Evolutionary conservation across 2,329 filamentous ascomycete species (phyloP).

Genomic region (Aspergillus sp.): DNA sequence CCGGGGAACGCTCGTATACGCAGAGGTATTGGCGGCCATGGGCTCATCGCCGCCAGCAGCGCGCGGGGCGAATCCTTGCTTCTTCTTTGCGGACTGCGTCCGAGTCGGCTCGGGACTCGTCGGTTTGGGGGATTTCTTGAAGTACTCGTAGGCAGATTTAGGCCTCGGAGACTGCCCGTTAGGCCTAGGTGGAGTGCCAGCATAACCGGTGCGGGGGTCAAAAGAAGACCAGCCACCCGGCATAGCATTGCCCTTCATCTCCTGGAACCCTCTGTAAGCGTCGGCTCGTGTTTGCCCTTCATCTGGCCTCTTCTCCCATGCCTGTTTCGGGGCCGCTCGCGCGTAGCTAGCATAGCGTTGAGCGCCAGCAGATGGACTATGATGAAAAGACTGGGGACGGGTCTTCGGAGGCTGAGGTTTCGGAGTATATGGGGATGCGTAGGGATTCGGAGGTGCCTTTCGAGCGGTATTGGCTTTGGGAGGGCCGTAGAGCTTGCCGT

Average conservation of each 20-base stretch:
- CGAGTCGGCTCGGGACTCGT: constrained; percentile 39
- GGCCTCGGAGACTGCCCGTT: constrained; percentile 30
- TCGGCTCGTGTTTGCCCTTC: constrained; percentile 45
- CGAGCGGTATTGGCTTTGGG: constrained; percentile 31
- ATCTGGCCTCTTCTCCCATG: constrained; percentile 42
- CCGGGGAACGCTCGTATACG: constrained; percentile 45
- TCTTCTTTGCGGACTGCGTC: constrained; percentile 51
- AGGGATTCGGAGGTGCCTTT: constrained; percentile 28
- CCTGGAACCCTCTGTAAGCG: constrained; percentile 47
- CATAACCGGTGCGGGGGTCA: constrained; percentile 36
- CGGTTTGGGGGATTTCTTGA: constrained; percentile 34
- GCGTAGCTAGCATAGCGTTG: constrained; percentile 45
- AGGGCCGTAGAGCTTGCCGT: constrained; percentile 37
- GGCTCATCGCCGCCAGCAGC: constrained; percentile 62
- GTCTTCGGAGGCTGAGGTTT: constrained; percentile 27
- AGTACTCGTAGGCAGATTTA: constrained; percentile 44
- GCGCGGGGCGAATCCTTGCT: constrained; percentile 60
- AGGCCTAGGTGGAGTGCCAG: constrained; percentile 26
- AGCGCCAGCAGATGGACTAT: constrained; percentile 39
- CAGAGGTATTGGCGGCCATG: constrained; percentile 55
- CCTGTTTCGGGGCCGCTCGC: constrained; percentile 40
- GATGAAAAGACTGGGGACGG: constrained; percentile 26
- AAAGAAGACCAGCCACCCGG: constrained; percentile 42
- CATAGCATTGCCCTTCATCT: constrained; percentile 41
- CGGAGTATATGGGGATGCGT: constrained; percentile 25